Evolutionary conservation across 192 early-diverging fungal genomes (phyloP).

Genomic region (Chytriomyces sp.): DNA sequence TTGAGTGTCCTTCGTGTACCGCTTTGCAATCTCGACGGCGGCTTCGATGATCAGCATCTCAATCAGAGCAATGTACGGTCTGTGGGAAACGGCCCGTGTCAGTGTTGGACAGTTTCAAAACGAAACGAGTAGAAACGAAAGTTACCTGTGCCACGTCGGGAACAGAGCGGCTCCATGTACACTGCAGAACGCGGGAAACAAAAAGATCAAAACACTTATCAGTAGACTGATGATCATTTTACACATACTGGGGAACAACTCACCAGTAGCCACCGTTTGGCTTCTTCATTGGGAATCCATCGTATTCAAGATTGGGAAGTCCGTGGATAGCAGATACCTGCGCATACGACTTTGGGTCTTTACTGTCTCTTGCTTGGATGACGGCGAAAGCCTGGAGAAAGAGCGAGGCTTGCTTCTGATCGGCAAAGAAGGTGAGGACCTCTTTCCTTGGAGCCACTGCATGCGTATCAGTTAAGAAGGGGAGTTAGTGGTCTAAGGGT

Average conservation of each 20-base stretch:
- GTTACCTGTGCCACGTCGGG: slow-evolving; percentile 25
- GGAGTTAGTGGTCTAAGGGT: neutral
- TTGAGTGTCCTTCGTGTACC: slow-evolving; percentile 22
- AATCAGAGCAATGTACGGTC: slow-evolving; percentile 25
- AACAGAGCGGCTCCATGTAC: slow-evolving; percentile 17
- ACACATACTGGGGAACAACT: neutral
- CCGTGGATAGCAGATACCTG: slow-evolving; percentile 26
- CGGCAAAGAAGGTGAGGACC: slow-evolving; percentile 11
- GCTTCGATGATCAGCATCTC: slow-evolving; percentile 22
- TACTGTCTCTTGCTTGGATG: slow-evolving; percentile 17
- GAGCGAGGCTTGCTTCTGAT: slow-evolving; percentile 14
- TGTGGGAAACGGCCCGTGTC: neutral
- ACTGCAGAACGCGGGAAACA: neutral
- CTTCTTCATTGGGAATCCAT: slow-evolving; percentile 16
- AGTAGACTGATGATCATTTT: no score
- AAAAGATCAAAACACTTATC: neutral
- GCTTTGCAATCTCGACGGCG: slow-evolving; percentile 9
- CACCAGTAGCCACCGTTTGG: slow-evolving; percentile 14
- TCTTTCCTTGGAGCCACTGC: slow-evolving; percentile 5
- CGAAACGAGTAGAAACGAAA: neutral
- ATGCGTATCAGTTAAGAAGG: neutral
- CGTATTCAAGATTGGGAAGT: slow-evolving; percentile 19
- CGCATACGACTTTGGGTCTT: slow-evolving; percentile 27
- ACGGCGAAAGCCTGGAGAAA: slow-evolving; percentile 24
- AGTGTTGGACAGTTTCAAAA: neutral